phyloP scores from a whole-genome alignment of 768 basidiomycete genomes.

The Zangia roseola region DNA sequence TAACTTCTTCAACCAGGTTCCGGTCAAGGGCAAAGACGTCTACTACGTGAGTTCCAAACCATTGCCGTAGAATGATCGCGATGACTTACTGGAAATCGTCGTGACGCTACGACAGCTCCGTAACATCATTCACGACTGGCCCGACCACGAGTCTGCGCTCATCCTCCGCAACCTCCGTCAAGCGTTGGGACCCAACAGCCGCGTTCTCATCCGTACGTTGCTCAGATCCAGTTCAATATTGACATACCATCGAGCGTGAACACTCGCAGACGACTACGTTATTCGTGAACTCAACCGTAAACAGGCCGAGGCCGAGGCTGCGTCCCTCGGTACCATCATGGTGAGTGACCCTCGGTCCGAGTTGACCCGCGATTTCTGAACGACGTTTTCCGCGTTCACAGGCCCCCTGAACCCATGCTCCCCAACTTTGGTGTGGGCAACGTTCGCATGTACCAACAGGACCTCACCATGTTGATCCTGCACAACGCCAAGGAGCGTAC shows the following conservation, averaged over 20 bases:
- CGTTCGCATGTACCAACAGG: constrained; percentile 27
- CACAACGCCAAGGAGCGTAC: constrained; percentile 34
- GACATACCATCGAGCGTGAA: not conserved
- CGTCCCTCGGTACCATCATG: constrained; percentile 9
- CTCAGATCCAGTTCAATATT: not conserved
- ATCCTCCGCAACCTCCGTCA: constrained; percentile 31
- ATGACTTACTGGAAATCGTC: no score
- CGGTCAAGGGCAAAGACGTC: constrained; percentile 18
- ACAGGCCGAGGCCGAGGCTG: constrained; percentile 13
- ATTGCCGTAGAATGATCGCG: no score
- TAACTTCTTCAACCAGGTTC: constrained; percentile 24
- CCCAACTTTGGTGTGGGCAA: constrained; percentile 33
- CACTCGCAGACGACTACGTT: constrained; percentile 25
- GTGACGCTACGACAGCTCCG: constrained; percentile 10
- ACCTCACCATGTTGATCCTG: constrained; percentile 29
- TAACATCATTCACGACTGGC: constrained; percentile 34
- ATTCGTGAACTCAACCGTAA: constrained; percentile 18
- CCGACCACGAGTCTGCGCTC: constrained; percentile 25
- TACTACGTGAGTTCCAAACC: constrained; percentile 20
- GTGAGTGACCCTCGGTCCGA: constrained; percentile 3
- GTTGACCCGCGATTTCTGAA: not conserved
- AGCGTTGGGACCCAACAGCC: constrained; percentile 30
- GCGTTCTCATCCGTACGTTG: constrained; percentile 32
- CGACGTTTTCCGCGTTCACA: not conserved
- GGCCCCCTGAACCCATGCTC: constrained; percentile 34